Base-by-base conservation (phyloP, 2,329 filamentous ascomycete species). In the Simplicillium sp. region DNA sequence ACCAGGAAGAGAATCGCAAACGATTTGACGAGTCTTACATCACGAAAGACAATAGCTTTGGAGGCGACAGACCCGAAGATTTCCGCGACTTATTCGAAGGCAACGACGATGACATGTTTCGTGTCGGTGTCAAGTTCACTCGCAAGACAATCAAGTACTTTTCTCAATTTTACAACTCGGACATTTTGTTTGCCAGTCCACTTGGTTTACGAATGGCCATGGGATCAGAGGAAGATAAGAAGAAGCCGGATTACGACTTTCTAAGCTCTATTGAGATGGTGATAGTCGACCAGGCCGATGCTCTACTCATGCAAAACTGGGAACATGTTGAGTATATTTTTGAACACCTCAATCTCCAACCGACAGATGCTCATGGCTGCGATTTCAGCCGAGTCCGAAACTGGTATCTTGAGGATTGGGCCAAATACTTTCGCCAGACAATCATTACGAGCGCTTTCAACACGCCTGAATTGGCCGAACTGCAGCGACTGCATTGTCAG, bases 251-350 rank as follows among this genome's bases (percentile, higher is more conserved):
- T 58, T 81, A 78, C 51, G 92, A 98, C 61, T 98, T 95, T 57
- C 71, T 98, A 12, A 90, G 85, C 43, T 97, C 90, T 1, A 86
- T 98, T 52, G 92, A 98, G 62, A 64, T 98, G 39, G 80, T 92
- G 28, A 72, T 97, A 36, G 73, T 95, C 45, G 92, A 98, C 59
- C 89, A 97, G 62, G 84, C 87, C 11, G 89, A 97, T 60, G 88
- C 88, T 0, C 75, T 96, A 34, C 76, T 94, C 8, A 96, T 96
- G 88, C 92, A 98, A 60, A 97, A 95, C 59, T 97, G 90, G 89
- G 88, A 96, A 54, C 90, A 98, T 57, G 77, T 96, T 45, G 86
- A 94, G 59, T 86, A 85, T 58, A 84, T 96, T 52, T 89, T 97
- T 55, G 80, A 87, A 47, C 87, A 95, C 58, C 75, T 98, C 46